Evolutionary conservation across 1,284 basidiomycete genomes (phyloP).

Genomic region (Earliella scabrosa): DNA sequence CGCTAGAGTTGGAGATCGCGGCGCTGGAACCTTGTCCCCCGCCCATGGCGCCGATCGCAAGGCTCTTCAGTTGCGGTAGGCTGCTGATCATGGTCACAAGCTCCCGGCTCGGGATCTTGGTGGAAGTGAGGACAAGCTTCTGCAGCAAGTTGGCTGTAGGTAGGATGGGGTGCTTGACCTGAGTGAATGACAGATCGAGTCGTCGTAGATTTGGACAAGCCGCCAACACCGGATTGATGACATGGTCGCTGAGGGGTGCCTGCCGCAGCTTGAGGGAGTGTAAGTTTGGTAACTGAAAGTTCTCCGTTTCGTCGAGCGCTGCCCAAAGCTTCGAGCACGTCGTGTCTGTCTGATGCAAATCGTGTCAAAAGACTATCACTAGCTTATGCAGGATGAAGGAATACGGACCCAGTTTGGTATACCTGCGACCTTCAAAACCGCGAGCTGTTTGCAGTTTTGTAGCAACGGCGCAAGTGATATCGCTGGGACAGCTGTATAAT

Average conservation of each 20-base stretch:
- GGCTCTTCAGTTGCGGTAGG: conserved; percentile 47
- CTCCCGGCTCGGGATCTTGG: conserved; percentile 44
- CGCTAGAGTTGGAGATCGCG: conserved; percentile 48
- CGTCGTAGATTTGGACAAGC: conserved; percentile 55
- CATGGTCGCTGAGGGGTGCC: conserved; percentile 51
- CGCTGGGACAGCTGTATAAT: conserved; percentile 61
- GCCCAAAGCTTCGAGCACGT: conserved; percentile 51
- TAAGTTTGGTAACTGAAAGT: conserved; percentile 43
- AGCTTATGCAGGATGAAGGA: background rate
- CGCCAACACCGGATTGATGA: conserved; percentile 46
- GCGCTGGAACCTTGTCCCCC: conserved; percentile 48
- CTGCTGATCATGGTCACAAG: conserved; percentile 45
- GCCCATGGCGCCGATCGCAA: conserved; percentile 67
- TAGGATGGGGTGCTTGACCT: conserved; percentile 44
- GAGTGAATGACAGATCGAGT: conserved; percentile 69
- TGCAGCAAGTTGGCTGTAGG: conserved; percentile 40
- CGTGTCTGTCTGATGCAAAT: conserved; percentile 55
- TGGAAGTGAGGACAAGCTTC: conserved; percentile 68
- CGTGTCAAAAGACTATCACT: background rate
- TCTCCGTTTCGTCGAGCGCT: conserved; percentile 28
- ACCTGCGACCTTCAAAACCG: conserved; percentile 66
- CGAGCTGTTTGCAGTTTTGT: conserved; percentile 44
- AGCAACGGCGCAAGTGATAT: conserved; percentile 50
- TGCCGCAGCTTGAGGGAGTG: conserved; percentile 65
- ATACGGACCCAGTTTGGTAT: conserved; percentile 59